A percentile compares a stretch with the other conserved stretches of the same genome.
phyloP scores from a whole-genome alignment of 371 early-diverging fungal species.

The Rhizopus arrhizus region DNA sequence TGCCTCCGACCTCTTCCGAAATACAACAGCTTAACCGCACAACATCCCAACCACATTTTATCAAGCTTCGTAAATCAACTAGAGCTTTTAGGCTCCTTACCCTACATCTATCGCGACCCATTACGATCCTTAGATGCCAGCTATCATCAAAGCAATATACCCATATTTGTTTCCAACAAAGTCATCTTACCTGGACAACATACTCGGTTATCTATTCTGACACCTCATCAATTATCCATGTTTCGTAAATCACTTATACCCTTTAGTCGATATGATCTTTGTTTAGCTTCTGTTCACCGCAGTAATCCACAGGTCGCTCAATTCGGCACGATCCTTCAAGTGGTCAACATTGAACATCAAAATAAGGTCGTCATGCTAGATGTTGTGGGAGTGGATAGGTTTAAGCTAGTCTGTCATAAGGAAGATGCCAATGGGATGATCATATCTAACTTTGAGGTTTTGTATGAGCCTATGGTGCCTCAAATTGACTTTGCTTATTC shows the following conservation, averaged over 20 bases:
- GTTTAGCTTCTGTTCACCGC: conserved; percentile 27
- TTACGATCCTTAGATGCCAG: neutral
- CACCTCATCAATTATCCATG: conserved; percentile 15
- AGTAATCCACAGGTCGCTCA: conserved; percentile 29
- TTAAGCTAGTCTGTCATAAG: conserved; percentile 7
- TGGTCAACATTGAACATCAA: conserved; percentile 21
- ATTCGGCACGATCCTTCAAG: conserved; percentile 29
- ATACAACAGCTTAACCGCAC: conserved; percentile 21
- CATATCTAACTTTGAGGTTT: conserved; percentile 16
- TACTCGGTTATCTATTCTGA: conserved; percentile 18
- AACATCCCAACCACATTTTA: conserved; percentile 20
- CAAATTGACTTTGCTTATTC: neutral
- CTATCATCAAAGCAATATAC: conserved; percentile 16
- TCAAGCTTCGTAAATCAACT: conserved; percentile 16
- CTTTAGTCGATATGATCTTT: conserved; percentile 26
- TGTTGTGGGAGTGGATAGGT: conserved; percentile 26
- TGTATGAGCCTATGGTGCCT: conserved; percentile 6
- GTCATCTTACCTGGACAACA: conserved; percentile 29
- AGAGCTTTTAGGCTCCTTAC: conserved; percentile 13
- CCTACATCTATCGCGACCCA: neutral
- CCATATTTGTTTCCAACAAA: conserved; percentile 22
- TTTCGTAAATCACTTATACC: conserved; percentile 20
- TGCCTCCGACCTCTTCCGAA: conserved; percentile 31
- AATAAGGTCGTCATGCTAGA: conserved; percentile 23
- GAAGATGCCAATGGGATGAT: conserved; percentile 5